These are phyloP conservation scores for Fusarium sublunatum DNA, from an alignment of 2,329 filamentous ascomycete genomes.

Conservation along the genomic window DNA sequence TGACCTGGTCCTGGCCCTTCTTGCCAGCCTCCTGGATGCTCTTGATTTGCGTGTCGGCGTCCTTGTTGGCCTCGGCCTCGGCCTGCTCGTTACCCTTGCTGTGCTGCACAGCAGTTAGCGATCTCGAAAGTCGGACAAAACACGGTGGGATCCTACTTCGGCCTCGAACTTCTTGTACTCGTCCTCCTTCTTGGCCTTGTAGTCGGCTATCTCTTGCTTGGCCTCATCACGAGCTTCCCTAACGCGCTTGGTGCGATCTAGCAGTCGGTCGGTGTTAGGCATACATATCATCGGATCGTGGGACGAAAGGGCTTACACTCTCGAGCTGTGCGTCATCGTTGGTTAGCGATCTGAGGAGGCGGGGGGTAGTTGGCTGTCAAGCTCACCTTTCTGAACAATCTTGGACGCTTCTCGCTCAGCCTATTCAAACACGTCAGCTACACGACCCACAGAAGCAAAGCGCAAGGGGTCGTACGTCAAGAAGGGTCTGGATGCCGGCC, in stretches of 20 bases:
- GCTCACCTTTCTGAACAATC: conserved; percentile 94
- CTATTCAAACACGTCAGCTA: conserved; percentile 58
- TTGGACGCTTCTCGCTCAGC: conserved; percentile 98
- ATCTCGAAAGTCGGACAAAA: background rate
- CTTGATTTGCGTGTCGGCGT: conserved; percentile 81
- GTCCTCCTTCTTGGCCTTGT: conserved; percentile 87
- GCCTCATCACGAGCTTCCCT: conserved; percentile 96
- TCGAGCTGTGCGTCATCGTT: conserved; percentile 68
- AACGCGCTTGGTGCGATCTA: conserved; percentile 89
- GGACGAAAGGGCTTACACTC: conserved; percentile 75
- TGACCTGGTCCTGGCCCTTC: conserved; percentile 81
- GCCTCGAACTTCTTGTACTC: conserved; percentile 96
- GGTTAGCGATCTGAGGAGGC: conserved; percentile 46
- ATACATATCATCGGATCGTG: conserved; percentile 4
- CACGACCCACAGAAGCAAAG: background rate
- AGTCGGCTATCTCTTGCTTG: conserved; percentile 97
- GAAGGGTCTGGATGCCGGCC: conserved; percentile 96
- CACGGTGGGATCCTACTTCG: conserved; percentile 57
- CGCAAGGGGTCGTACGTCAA: conserved; percentile 77
- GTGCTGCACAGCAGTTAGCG: conserved; percentile 69
- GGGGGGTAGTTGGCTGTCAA: conserved; percentile 13
- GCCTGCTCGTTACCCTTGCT: conserved; percentile 86
- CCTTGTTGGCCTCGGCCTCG: conserved; percentile 81
- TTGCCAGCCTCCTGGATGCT: conserved; percentile 84
- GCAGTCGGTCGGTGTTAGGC: conserved; percentile 15